Evolutionary conservation across 1,284 basidiomycete species (phyloP).

Genomic region (Exobasidium rhododendri): DNA sequence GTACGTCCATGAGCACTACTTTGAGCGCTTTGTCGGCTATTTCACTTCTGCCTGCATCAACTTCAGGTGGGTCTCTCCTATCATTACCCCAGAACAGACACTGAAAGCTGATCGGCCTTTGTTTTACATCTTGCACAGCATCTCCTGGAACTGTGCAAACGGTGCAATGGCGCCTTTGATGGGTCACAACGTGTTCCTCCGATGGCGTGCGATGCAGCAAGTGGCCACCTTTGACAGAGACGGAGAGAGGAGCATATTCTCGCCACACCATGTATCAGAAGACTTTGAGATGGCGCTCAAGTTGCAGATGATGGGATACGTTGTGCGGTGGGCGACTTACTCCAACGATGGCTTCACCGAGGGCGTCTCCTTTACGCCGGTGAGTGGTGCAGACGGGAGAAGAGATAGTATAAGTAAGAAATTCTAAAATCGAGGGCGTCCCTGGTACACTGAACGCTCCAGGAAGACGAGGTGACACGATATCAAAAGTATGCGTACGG

Average conservation of each 20-base stretch:
- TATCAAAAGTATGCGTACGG: constrained; percentile 86
- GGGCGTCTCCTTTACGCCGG: constrained; percentile 70
- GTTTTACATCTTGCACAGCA: no score
- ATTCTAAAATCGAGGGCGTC: no score
- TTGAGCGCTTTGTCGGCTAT: constrained; percentile 78
- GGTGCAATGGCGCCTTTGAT: constrained; percentile 66
- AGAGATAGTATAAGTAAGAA: no score
- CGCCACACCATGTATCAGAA: constrained; percentile 74
- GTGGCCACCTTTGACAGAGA: constrained; percentile 71
- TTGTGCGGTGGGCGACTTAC: constrained; percentile 79
- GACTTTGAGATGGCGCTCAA: constrained; percentile 73
- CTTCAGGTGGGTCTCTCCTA: no score
- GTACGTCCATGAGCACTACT: constrained; percentile 80
- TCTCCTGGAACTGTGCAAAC: constrained; percentile 57
- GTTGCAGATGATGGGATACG: constrained; percentile 59
- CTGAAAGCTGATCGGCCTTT: no score
- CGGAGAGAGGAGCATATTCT: constrained; percentile 72
- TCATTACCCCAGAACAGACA: no score
- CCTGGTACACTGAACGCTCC: background rate
- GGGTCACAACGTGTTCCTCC: constrained; percentile 81
- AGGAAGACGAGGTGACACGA: constrained; percentile 72
- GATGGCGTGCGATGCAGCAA: constrained; percentile 79
- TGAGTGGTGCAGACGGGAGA: no score
- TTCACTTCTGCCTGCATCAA: constrained; percentile 61
- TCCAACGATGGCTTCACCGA: constrained; percentile 76